Percentiles rank a stretch among this genome's conserved stretches.
Conservation (phyloP, 345 rosid genomes). For the Balakata baccata region DNA sequence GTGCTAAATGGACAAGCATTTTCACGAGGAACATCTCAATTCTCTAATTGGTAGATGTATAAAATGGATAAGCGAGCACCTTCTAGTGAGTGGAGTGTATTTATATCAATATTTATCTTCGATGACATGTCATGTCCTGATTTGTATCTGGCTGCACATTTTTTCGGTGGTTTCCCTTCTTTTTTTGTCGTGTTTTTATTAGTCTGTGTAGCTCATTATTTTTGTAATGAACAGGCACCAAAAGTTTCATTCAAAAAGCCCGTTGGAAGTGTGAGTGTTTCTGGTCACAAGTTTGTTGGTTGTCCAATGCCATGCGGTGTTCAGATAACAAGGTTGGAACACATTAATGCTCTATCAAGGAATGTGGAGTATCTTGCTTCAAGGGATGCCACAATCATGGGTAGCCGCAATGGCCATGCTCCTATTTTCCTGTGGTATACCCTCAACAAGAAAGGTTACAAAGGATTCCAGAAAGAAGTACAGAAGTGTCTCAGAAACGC, state of each 20-base stretch:
- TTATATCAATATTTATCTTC: background rate
- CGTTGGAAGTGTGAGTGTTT: conserved; percentile 90
- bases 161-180: background rate
- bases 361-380: conserved; percentile 94
- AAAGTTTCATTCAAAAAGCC: conserved; percentile 90
- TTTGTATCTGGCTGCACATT: background rate
- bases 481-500: conserved; percentile 93
- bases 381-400: conserved; percentile 99
- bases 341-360: conserved; percentile 73
- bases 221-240: conserved; percentile 59
- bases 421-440: conserved; percentile 98
- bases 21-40: background rate
- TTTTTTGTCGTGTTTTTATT: background rate
- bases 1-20: background rate
- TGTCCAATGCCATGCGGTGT: conserved; percentile 99
- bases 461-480: conserved; percentile 92
- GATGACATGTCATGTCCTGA: background rate
- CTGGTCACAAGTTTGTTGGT: conserved; percentile 92
- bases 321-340: conserved; percentile 81
- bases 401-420: conserved; percentile 95
- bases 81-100: background rate
- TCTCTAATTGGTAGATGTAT: background rate
- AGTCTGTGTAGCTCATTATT: conserved; percentile 5
- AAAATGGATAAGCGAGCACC: background rate
- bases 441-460: conserved; percentile 81